Evolutionary conservation across 23 red algal species (phyloP).

Genomic region (Agarophyton chilense): DNA sequence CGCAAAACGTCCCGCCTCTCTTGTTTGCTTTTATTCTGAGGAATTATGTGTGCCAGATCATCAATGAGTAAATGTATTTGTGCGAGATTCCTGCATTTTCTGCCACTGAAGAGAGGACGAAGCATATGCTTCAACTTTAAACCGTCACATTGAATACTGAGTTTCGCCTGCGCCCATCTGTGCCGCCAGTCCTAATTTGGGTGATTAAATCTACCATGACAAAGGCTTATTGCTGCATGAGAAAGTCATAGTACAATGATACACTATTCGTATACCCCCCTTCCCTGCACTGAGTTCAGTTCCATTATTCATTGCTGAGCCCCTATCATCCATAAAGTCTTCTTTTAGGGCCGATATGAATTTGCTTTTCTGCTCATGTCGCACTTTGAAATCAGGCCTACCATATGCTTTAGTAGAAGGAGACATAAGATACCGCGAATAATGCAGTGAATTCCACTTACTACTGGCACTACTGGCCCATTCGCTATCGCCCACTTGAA

Average conservation of each 20-base stretch:
- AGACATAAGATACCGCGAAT: conserved; percentile 10
- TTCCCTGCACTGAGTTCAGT: not conserved
- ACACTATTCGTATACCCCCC: not conserved
- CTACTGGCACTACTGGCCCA: not conserved
- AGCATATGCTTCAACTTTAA: conserved; percentile 29
- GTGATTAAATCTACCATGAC: conserved; percentile 32
- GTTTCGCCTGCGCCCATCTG: not conserved
- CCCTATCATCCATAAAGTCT: not conserved
- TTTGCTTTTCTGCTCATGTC: conserved; percentile 11
- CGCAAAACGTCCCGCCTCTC: not conserved
- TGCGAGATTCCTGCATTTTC: not conserved
- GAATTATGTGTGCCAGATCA: not conserved
- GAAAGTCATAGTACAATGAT: conserved; percentile 21
- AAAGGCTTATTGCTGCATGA: not conserved
- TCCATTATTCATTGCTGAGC: not conserved
- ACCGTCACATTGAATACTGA: not conserved
- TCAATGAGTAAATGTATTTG: conserved; percentile 23
- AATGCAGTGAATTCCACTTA: not conserved
- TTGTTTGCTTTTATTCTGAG: not conserved
- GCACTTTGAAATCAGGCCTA: not conserved
- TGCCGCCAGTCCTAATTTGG: not conserved
- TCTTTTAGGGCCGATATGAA: not conserved
- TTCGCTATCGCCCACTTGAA: not conserved
- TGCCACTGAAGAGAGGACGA: not conserved
- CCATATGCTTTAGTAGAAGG: not conserved